Base-by-base conservation (phyloP, 805 yeast species). In the Candida nonsorbophila region DNA sequence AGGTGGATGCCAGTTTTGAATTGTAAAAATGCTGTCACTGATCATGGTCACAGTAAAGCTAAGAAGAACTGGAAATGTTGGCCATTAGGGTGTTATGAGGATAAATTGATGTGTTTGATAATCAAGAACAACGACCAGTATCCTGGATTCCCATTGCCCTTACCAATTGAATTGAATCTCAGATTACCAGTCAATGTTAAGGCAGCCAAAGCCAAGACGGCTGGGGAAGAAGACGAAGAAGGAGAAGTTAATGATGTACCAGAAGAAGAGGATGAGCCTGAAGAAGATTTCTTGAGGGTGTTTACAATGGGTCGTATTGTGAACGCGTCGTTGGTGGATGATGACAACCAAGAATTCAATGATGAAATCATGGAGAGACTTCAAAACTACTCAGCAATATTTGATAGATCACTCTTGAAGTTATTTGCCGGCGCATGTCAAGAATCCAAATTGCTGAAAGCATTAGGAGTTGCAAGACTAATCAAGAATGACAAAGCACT, bases 1-100 rank as follows among this genome's bases (percentile, higher is more conserved):
- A 68, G 78, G 37, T 90, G 97, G 97, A 65, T 85, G 8, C 97
- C 97, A 1, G 42, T 90, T 8, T 60, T 90, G 32, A 84, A 84
- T 49, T 67, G 80, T 22, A 51, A 54, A 14, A 64, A 63, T 16
- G 49, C 50, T 4, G 51, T 67, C 21, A 47, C 67, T 54, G 52
- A 70, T 60, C 54, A 72, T 62, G 55, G 71, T 54, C n/a, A n/a
- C n/a, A 79, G 79, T 43, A 42, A 37, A 13, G 41, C 50, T 20
- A 62, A 61, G 34, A 69, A 69, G 29, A 71, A 73, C 36, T 75
- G 85, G 54, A 69, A 69, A 30, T 79, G 81, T 41, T 87, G 97
- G 97, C 97, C 97, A 14, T 62, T 90, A 29, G 95, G 95, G 3
- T 56, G 84, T 20, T 72, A 75, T 34, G 70, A 69, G 28, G 87